Evolutionary conservation across 495 filamentous ascomycete species (phyloP).

Genomic region (Penicillium malachiteum): DNA sequence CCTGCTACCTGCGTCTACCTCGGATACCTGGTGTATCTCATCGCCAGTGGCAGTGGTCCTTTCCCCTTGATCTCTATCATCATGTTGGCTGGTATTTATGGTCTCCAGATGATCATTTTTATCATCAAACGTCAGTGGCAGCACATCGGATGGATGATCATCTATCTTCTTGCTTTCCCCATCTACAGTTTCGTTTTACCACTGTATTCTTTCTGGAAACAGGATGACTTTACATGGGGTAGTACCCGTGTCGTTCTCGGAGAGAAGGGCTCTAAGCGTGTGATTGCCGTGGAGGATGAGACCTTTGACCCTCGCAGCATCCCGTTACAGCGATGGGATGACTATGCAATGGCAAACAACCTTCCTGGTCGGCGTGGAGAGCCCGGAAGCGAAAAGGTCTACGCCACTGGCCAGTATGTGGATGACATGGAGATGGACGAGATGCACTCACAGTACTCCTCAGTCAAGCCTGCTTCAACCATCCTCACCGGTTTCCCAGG

Average conservation of each 20-base stretch:
- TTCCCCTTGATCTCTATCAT: conserved; percentile 85
- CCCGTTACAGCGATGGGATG: conserved; percentile 94
- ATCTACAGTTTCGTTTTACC: conserved; percentile 91
- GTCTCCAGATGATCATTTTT: conserved; percentile 93
- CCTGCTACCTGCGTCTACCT: conserved; percentile 90
- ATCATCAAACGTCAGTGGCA: conserved; percentile 96
- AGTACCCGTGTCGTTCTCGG: conserved; percentile 74
- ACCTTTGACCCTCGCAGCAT: conserved; percentile 88
- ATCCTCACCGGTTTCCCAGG: conserved; percentile 84
- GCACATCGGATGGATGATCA: conserved; percentile 98
- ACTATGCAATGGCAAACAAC: conserved; percentile 88
- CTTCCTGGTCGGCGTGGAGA: conserved; percentile 87
- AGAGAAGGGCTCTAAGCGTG: conserved; percentile 84
- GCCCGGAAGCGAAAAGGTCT: conserved; percentile 61
- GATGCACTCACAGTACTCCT: conserved; percentile 94
- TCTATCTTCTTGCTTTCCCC: conserved; percentile 91
- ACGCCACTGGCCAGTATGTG: conserved; percentile 52
- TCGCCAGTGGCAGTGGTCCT: conserved; percentile 68
- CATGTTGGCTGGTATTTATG: conserved; percentile 88
- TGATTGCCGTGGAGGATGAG: conserved; percentile 85
- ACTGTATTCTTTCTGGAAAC: conserved; percentile 98
- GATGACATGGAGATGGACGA: conserved; percentile 93
- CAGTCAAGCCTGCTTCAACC: conserved; percentile 86
- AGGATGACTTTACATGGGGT: conserved; percentile 79
- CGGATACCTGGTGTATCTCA: conserved; percentile 80